phyloP scores from a whole-genome alignment of 78 protist genomes.

The Neovahlkampfia damariscottae region DNA sequence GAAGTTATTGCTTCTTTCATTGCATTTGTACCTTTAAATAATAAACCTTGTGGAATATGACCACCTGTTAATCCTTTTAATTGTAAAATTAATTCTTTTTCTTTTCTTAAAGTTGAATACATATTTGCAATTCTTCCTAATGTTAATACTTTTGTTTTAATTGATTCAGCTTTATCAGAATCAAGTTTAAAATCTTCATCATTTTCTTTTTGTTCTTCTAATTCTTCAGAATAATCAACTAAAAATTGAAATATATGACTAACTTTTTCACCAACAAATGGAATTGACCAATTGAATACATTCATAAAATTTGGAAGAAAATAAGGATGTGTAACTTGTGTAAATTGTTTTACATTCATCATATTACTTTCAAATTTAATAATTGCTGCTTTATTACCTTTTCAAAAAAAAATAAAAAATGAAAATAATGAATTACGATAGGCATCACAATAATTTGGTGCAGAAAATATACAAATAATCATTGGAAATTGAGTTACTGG shows the following conservation, averaged over 20 bases:
- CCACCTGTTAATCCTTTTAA: conserved; percentile 71
- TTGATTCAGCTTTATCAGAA: conserved; percentile 24
- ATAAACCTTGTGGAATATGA: conserved; percentile 68
- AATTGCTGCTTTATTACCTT: conserved; percentile 89
- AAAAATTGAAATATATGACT: background rate
- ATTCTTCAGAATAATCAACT: background rate
- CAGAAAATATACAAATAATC: conserved; percentile 94
- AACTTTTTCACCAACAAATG: conserved; percentile 92
- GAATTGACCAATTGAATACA: conserved; percentile 94
- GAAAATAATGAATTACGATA: conserved; percentile 61
- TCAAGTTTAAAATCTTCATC: conserved; percentile 28
- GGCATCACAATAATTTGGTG: conserved; percentile 96
- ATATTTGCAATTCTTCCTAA: conserved; percentile 65
- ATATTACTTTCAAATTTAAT: conserved; percentile 60
- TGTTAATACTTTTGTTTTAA: conserved; percentile 47
- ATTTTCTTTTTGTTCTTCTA: background rate
- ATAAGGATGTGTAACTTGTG: conserved; percentile 87
- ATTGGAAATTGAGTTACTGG: conserved; percentile 85
- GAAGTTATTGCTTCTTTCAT: conserved; percentile 19
- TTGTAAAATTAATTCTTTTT: conserved; percentile 69
- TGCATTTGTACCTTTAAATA: conserved; percentile 60
- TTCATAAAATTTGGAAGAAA: conserved; percentile 96
- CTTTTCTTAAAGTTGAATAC: conserved; percentile 68
- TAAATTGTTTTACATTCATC: conserved; percentile 92
- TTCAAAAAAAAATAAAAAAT: too few relatives aligned